Base-by-base conservation (phyloP, 495 filamentous ascomycete genomes). In the Cenococcum geophilum region DNA sequence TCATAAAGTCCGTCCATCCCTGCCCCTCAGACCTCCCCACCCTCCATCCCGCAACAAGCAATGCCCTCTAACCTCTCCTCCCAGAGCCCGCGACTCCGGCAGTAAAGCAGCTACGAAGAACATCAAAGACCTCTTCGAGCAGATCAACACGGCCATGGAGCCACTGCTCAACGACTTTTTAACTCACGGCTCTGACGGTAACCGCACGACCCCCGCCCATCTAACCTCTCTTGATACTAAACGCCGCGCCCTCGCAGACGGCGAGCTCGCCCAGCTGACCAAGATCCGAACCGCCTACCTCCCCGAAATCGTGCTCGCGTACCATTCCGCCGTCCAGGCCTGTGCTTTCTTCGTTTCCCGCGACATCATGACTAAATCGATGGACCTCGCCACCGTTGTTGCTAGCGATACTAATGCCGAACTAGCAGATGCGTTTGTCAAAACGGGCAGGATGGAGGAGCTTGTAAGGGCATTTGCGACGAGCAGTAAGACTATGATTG, bases 291-390 rank as follows among this genome's bases (percentile, higher is more conserved):
- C 79, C 25, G 81, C 81, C 4, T 95, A 92, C 73, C 76, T 97
- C 34, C 91, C 92, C 21, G 89, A 93, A 74, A 77, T 87, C 10
- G 73, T 95, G 57, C 78, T 96, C 42, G 86, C 86, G n/a, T 95
- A 91, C 71, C 82, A 86, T 72, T 85, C 78, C 66, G 82, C 85
- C 20, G 73, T 95, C 50, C 84, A 91, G 68, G 85, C 83, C 69
- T 82, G 82, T 12, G 87, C 86, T 3, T 80, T 80, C 25, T 75
- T 78, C 42, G 74, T 90, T 6, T 82, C 76, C 43, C 82, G 84
- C 23, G 87, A 86, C 54, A 76, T 78, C 56, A 74, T 92, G 32
- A 76, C 88, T 34, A 84, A 89, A 66, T 85, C 85, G 74, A 89
- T 96, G 87, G 85, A 91, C 50, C 73, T 95, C 16, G 82, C 87